A percentile compares a stretch with the other conserved stretches of the same genome.
Evolutionary conservation across 495 filamentous ascomycete genomes (phyloP).

Genomic region (Penicillium antarcticum): DNA sequence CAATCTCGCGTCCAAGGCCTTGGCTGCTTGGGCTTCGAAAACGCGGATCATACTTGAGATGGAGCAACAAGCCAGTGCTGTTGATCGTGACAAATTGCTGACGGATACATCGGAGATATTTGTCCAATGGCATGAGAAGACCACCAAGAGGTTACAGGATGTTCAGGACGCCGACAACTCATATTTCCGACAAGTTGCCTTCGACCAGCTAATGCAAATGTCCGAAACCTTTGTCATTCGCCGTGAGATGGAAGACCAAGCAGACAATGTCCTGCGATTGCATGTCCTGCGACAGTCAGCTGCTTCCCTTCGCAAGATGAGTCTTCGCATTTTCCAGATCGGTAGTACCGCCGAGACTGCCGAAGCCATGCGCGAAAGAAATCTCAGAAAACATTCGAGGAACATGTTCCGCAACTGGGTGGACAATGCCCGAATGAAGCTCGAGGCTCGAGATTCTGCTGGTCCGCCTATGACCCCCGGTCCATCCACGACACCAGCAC

Average conservation of each 20-base stretch:
- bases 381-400: slow-evolving; percentile 50
- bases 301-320: slow-evolving; percentile 46
- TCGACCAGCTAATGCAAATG: slow-evolving; percentile 46
- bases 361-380: slow-evolving; percentile 54
- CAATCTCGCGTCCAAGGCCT: slow-evolving; percentile 45
- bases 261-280: slow-evolving; percentile 42
- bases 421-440: slow-evolving; percentile 41
- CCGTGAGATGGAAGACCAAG: slow-evolving; percentile 48
- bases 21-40: slow-evolving; percentile 46
- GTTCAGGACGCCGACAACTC: slow-evolving; percentile 39
- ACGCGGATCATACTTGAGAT: slow-evolving; percentile 36
- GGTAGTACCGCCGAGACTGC: slow-evolving; percentile 44
- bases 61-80: slow-evolving; percentile 40
- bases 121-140: slow-evolving; percentile 41
- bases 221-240: slow-evolving; percentile 37
- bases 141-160: slow-evolving; percentile 34
- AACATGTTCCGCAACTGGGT: slow-evolving; percentile 59
- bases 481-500: slow-evolving; percentile 32
- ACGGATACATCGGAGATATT: slow-evolving; percentile 36
- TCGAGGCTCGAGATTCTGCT: slow-evolving; percentile 35
- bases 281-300: slow-evolving; percentile 45
- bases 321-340: slow-evolving; percentile 50
- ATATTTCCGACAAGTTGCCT: slow-evolving; percentile 40
- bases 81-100: slow-evolving; percentile 37
- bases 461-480: slow-evolving; percentile 32